Conservation (phyloP, 768 basidiomycete species). For the Mycena galericulata region DNA sequence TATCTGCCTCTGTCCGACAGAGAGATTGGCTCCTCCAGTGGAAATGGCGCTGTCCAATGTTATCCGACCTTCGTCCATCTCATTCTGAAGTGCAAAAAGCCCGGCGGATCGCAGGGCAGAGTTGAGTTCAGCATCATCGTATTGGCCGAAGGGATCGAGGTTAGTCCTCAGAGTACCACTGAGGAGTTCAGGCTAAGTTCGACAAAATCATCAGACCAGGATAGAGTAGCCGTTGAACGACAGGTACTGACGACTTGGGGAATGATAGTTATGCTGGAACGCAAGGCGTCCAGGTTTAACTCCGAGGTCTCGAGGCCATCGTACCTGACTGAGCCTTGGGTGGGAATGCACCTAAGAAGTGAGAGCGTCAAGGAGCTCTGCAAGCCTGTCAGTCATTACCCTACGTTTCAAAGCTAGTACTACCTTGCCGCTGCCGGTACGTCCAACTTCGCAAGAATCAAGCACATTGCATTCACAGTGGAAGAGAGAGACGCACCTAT, state of each 20-base stretch:
- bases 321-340: constrained; percentile 47
- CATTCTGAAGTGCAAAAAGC: constrained; percentile 47
- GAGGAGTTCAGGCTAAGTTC: constrained; percentile 49
- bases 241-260: constrained; percentile 47
- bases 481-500: not conserved
- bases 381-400: not conserved
- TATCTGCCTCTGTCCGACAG: constrained; percentile 59
- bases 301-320: constrained; percentile 55
- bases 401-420: not conserved
- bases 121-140: constrained; percentile 54
- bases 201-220: not conserved
- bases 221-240: constrained; percentile 32
- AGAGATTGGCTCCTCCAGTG: constrained; percentile 40
- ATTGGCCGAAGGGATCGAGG: constrained; percentile 58
- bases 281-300: constrained; percentile 58
- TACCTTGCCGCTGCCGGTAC: not conserved
- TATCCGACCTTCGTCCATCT: constrained; percentile 39
- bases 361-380: constrained; percentile 70
- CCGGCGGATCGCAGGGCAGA: constrained; percentile 51
- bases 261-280: constrained; percentile 60
- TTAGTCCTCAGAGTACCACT: constrained; percentile 57
- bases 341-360: constrained; percentile 57
- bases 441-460: not conserved
- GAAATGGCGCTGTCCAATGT: constrained; percentile 31
- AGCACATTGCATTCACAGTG: not conserved